Evolutionary conservation across 768 basidiomycete species (phyloP), one percentile per base, ranked within the genome.

Genomic region (Termitomyces sp.): DNA sequence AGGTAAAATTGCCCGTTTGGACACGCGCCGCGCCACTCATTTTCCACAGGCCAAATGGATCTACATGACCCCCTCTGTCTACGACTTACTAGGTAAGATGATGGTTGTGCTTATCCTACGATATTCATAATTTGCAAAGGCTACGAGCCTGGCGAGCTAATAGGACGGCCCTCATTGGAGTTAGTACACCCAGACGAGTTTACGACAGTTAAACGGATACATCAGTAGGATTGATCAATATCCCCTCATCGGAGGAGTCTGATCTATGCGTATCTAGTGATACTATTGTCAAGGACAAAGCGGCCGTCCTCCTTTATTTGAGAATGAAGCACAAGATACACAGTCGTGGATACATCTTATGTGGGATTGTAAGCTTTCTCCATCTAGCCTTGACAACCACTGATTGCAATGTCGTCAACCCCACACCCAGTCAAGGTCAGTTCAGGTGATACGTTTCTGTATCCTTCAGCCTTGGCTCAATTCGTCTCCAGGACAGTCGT

Each of bases 111-210:
- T 54, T 49, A 17, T 57, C 14, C 11, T 37, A 48, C 25, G 48
- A 47, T 40, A 46, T 36, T 45, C 17, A 62, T 15, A 47, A 17
- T 51, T 47, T 52, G n/a, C 38, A 29, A 25, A 92, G 90, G 90
- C 54, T 92, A 80, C 68, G 90, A 92, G 66, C 87, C 89, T 8
- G 76, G 78, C 56, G 91, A 92, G 66, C 79, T 92, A 62, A 78
- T 89, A 57, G 88, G 88, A 2, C 79, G 76, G 38, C 83, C 89
- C 4, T 89, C 87, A 2, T 76, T 92, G 48, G 84, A 89, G 57
- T 86, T 92, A 63, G 89, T 90, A 34, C 91, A 93, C 70, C 91
- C 91, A 2, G 91, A 92, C 56, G 91, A 93, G 70, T 86, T 86
- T 65, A 71, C 80, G 34, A 80, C 83, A 40, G 83, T 88, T n/a